Base-by-base conservation (phyloP, 345 rosid genomes). In the Rhodamnia rubescens region DNA sequence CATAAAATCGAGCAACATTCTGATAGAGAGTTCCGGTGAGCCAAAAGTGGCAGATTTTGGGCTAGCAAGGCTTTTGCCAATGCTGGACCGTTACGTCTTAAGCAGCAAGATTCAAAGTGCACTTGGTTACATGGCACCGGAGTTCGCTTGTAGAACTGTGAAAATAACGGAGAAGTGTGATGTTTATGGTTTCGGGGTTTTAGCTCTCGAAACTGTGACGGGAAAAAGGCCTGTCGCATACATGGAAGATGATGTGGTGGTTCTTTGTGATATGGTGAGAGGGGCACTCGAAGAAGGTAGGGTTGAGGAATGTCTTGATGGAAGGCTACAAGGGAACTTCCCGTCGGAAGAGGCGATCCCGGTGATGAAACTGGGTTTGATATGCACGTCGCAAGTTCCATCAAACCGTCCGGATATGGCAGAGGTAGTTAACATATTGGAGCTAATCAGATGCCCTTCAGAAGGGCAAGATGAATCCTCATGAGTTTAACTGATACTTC, bases 201-300 rank as follows among this genome's bases (percentile, higher is more conserved):
- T 97, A 88, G 92, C 93, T 74, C 92, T 97, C 51, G 99, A 97
- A 91, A 90, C 94, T 50, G 97, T 93, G 57, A 93, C 98, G 1
- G 99, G 99, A 52, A 98, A 94, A 87, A 93, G 95, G 88, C 99
- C 99, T 4, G 99, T 98, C n/a, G 99, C 96, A 90, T 98, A 98
- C 89, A 95, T 96, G 99, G 99, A 96, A 92, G 99, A 98, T 69
- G 99, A 98, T 83, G 99, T 98, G 87, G 96, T 95, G 91, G 99
- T 98, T 74, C 96, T 98, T 0, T 95, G 99, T 40, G 99, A 98
- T 87, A 93, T 94, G 99, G 95, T 98, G 81, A 92, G 99, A 85
- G 96, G 95, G 85, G 95, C 98, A 13, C 87, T 96, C 83, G 99
- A 98, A 88, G 98, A 93, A 84, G 98, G 99, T 50, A 90, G 92